phyloP scores from a whole-genome alignment of 2,329 filamentous ascomycete genomes.

The Xylariales sp. region DNA sequence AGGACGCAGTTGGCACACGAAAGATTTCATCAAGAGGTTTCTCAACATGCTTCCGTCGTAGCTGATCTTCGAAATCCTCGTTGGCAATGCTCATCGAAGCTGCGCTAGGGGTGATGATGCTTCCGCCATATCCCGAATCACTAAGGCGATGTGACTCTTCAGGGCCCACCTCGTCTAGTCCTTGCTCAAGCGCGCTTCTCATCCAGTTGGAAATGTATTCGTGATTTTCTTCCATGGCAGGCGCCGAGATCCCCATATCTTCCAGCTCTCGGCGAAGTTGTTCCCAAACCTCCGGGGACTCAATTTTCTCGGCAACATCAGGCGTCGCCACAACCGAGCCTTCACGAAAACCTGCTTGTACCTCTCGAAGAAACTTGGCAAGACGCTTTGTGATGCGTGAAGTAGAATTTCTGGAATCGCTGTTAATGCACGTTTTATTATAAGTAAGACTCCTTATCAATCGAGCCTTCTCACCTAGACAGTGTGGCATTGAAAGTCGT shows the following conservation, averaged over 20 bases:
- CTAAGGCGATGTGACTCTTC: slow-evolving; percentile 13
- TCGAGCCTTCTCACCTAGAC: slow-evolving; percentile 18
- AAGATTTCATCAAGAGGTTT: slow-evolving; percentile 12
- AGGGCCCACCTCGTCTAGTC: slow-evolving; percentile 12
- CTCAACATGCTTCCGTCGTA: slow-evolving; percentile 14
- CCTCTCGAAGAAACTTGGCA: slow-evolving; percentile 20
- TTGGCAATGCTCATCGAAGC: slow-evolving; percentile 15
- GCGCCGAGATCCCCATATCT: slow-evolving; percentile 18
- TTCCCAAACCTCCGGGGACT: slow-evolving; percentile 17
- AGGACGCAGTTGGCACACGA: slow-evolving; percentile 10
- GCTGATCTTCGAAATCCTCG: slow-evolving; percentile 18
- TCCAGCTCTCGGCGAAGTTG: slow-evolving; percentile 20
- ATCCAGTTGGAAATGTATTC: slow-evolving; percentile 20
- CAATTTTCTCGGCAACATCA: slow-evolving; percentile 15
- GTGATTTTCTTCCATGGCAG: slow-evolving; percentile 18
- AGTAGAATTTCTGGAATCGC: no score
- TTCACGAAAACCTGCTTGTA: slow-evolving; percentile 18
- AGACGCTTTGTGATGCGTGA: slow-evolving; percentile 17
- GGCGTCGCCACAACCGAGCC: slow-evolving; percentile 17
- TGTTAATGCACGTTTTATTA: no score
- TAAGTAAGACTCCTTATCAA: no score
- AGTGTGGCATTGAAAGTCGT: slow-evolving; percentile 19
- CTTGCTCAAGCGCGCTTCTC: slow-evolving; percentile 17
- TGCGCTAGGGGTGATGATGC: slow-evolving; percentile 10
- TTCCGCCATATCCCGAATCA: slow-evolving; percentile 18